Conservation (phyloP, 768 basidiomycete genomes). For the Mycena albidolilacea region DNA sequence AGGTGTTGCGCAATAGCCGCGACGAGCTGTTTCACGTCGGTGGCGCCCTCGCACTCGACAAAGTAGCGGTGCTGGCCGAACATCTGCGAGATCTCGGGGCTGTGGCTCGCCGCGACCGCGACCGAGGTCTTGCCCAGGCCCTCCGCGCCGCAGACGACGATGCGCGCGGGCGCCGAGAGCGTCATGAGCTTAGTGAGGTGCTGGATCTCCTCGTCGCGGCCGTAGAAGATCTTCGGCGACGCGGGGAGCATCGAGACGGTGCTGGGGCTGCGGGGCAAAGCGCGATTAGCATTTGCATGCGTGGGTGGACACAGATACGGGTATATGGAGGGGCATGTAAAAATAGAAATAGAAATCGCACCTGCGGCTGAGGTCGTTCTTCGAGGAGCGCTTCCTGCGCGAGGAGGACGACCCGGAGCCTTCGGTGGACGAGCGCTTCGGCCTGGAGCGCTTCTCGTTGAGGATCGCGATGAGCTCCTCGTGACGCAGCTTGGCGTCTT, state of each 20-base stretch:
- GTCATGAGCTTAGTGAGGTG: slow-evolving; percentile 25
- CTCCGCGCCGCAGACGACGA: slow-evolving; percentile 21
- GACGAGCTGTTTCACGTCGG: slow-evolving; percentile 21
- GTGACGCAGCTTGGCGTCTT: slow-evolving; percentile 32
- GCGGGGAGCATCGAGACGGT: slow-evolving; percentile 26
- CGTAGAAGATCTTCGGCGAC: slow-evolving; percentile 35
- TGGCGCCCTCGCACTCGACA: slow-evolving; percentile 23
- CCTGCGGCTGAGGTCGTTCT: slow-evolving; percentile 6
- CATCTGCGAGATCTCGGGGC: slow-evolving; percentile 4
- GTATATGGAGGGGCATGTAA: neutral
- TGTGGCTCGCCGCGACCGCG: slow-evolving; percentile 27
- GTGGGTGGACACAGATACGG: neutral
- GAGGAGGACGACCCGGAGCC: neutral
- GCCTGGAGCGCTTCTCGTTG: slow-evolving; percentile 24
- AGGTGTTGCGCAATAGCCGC: neutral
- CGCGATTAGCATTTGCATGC: neutral
- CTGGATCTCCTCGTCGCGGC: slow-evolving; percentile 28
- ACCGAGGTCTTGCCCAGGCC: slow-evolving; percentile 33
- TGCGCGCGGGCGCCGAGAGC: slow-evolving; percentile 24
- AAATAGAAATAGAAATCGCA: neutral
- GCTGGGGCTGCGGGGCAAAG: slow-evolving; percentile 6
- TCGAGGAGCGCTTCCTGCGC: slow-evolving; percentile 26
- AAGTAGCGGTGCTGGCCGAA: slow-evolving; percentile 19
- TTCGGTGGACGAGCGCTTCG: neutral
- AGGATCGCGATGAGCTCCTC: slow-evolving; percentile 38